A percentile compares a stretch with the other conserved stretches of the same genome.
These are phyloP conservation scores for Tilletia caries DNA, from an alignment of 1,284 basidiomycete species.

Conservation along the genomic window DNA sequence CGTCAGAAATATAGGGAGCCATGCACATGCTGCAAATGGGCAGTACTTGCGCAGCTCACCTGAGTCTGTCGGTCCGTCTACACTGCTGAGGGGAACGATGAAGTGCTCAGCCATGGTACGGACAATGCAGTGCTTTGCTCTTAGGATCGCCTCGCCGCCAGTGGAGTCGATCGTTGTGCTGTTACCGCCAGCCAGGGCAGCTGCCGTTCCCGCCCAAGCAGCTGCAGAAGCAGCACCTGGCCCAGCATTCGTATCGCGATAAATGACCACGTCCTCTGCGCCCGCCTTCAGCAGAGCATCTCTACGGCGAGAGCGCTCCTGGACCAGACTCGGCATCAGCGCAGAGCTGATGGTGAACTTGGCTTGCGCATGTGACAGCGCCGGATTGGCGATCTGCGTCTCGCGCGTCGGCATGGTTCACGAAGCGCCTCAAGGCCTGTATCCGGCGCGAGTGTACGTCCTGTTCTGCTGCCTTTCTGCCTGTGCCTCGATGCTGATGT, in stretches of 20 bases:
- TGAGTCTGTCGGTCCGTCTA: neutral
- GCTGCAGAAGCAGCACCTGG: neutral
- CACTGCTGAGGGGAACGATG: slow-evolving; percentile 14
- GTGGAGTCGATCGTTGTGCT: neutral
- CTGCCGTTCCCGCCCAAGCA: neutral
- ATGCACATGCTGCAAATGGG: neutral
- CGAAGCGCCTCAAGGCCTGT: neutral
- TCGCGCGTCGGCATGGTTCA: slow-evolving; percentile 3
- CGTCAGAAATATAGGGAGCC: no score
- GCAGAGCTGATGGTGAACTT: slow-evolving; percentile 3
- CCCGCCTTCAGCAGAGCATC: neutral
- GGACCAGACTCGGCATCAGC: neutral
- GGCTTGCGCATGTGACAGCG: neutral
- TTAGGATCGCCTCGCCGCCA: neutral
- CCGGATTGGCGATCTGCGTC: neutral
- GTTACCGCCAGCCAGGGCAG: neutral
- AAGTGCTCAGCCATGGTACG: slow-evolving; percentile 12
- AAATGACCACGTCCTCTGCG: neutral
- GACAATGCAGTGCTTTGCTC: slow-evolving; percentile 1
- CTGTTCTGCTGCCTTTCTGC: neutral
- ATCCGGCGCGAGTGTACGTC: neutral
- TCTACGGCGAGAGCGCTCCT: neutral
- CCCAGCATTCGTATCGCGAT: neutral
- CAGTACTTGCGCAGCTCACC: neutral
- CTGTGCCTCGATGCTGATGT: no score